Conservation (phyloP, 2,329 filamentous ascomycete species). For the Lasiodiplodia gonubiensis region DNA sequence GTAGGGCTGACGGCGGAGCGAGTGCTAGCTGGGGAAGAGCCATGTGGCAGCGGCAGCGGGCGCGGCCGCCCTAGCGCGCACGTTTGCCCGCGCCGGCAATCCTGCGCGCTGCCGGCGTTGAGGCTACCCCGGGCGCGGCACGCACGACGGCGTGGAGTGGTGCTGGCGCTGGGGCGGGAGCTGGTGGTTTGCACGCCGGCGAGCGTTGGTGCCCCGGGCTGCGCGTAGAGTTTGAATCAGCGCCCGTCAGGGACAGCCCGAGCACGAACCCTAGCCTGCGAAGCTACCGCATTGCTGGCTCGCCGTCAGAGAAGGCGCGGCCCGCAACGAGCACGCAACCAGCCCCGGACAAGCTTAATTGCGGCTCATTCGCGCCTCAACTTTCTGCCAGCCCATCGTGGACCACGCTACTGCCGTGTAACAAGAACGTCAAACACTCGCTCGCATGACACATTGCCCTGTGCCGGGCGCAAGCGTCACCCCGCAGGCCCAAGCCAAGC, state of each 20-base stretch:
- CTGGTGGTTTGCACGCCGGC: conserved; percentile 11
- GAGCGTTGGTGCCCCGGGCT: conserved; percentile 10
- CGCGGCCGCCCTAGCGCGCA: conserved; percentile 15
- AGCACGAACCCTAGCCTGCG: conserved; percentile 7
- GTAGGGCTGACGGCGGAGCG: conserved; percentile 18
- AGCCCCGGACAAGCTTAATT: background rate
- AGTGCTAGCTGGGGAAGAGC: background rate
- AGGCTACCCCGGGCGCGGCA: background rate
- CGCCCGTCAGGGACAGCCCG: conserved; percentile 2
- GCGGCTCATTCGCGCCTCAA: conserved; percentile 16
- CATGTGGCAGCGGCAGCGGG: conserved; percentile 16
- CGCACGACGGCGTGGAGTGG: conserved; percentile 7
- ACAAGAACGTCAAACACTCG: conserved; percentile 19
- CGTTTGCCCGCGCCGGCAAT: conserved; percentile 11
- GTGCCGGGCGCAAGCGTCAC: conserved; percentile 6
- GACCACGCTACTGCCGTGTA: conserved; percentile 20
- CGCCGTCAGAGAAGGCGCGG: conserved; percentile 7
- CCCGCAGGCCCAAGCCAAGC: conserved; percentile 1
- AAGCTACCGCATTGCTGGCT: conserved; percentile 17
- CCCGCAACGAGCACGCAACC: conserved; percentile 1
- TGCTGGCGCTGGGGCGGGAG: conserved; percentile 2
- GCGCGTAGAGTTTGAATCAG: conserved; percentile 21
- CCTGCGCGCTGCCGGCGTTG: conserved; percentile 16
- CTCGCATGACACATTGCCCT: conserved; percentile 21
- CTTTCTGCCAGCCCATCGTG: background rate